Percentiles rank a stretch among this genome's conserved stretches.
Evolutionary conservation across 495 filamentous ascomycete species (phyloP).

Genomic region (Neurospora sp.): DNA sequence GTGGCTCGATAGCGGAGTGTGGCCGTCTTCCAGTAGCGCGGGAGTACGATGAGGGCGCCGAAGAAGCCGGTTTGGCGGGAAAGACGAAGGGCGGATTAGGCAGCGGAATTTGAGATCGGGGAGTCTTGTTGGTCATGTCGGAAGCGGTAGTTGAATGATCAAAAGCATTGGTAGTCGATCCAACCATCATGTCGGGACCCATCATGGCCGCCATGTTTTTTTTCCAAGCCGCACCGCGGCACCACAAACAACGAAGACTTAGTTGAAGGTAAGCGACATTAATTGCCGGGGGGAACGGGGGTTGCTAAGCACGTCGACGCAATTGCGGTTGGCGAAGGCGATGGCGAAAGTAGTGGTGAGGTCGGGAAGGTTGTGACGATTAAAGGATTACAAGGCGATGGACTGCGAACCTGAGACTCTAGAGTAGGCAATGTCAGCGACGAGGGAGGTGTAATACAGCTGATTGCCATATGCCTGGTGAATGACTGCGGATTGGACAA

Average conservation of each 20-base stretch:
- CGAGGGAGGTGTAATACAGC: background rate
- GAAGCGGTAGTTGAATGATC: constrained; percentile 9
- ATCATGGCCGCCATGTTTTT: constrained; percentile 34
- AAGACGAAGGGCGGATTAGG: constrained; percentile 37
- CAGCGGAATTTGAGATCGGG: constrained; percentile 60
- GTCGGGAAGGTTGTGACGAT: constrained; percentile 9
- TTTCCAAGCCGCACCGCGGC: constrained; percentile 37
- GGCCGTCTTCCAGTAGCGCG: constrained; percentile 36
- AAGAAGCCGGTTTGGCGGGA: constrained; percentile 15
- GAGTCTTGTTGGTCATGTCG: constrained; percentile 11
- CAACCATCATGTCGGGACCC: constrained; percentile 26
- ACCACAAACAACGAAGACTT: constrained; percentile 28
- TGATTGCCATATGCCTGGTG: background rate
- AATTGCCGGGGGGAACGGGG: constrained; percentile 11
- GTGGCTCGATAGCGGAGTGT: constrained; percentile 34
- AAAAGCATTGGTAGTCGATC: constrained; percentile 16
- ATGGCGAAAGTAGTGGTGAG: background rate
- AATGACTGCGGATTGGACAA: background rate
- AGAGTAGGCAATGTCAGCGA: constrained; percentile 8
- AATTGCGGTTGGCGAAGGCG: background rate
- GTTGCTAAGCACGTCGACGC: background rate
- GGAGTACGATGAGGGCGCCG: constrained; percentile 36
- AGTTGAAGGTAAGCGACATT: constrained; percentile 30
- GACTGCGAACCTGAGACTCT: background rate
- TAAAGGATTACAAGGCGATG: constrained; percentile 18